Base-by-base conservation (phyloP, 164 flowering plant genomes). In the Berberis vulgaris region DNA sequence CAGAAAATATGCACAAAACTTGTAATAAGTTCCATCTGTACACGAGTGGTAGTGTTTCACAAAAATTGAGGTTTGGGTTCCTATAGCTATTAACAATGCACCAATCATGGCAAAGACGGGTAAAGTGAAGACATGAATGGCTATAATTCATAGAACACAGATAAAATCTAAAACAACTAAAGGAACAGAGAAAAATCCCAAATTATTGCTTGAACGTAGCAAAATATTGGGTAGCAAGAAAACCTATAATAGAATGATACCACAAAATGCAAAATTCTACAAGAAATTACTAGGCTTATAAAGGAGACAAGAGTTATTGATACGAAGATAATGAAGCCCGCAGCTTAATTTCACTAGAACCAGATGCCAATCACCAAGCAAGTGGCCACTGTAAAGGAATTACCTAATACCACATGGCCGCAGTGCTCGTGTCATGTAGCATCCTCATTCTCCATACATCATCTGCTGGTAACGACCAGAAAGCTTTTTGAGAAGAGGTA, bases 401-500 rank as follows among this genome's bases (percentile, higher is more conserved):
- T 42, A 41, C 69, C 69, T 67, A 65, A 60, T 53, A 62, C 77
- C 58, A 71, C 64, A 68, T 7, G 55, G 72, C 71, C 57, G 72
- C 70, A 58, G 69, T 54, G 26, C 73, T 68, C 63, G 66, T 67
- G 12, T 9, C 2, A 4, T n/a, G 26, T 5, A 11, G 54, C 64
- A 68, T 71, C 74, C 74, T 71, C 76, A 80, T 71, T 79, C 78
- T 67, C 78, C 87, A 70, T 60, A 75, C 77, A 79, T 73, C 71
- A 66, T 63, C 54, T 78, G 76, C 57, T 83, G 84, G 61, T 71
- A 69, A 71, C 76, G 75, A 69, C 74, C 75, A 26, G 74, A 12
- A 45, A 85, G 54, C 78, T 86, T 88, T 69, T 72, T 80, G 55
- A 86, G 38, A 2, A 94, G 65, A 52, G 98, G 98, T 67, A 90